Conservation (phyloP, 2,329 filamentous ascomycete species). For the Calonectria ilicicola region DNA sequence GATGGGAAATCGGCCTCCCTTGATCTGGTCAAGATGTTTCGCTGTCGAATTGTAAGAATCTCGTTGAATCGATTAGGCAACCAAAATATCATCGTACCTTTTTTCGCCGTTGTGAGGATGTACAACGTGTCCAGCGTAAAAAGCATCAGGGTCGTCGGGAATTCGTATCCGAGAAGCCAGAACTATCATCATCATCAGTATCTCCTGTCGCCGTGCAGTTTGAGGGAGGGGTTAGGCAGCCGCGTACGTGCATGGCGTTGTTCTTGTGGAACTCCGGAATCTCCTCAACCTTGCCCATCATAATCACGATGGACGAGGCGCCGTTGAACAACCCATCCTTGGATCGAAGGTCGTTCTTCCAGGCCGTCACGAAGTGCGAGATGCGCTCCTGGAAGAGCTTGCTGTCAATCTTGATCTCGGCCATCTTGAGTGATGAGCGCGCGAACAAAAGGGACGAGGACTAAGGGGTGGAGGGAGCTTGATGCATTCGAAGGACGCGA, state of each 20-base stretch:
- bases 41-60: slow-evolving; percentile 66
- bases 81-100: slow-evolving; percentile 70
- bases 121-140: slow-evolving; percentile 90
- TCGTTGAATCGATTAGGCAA: slow-evolving; percentile 15
- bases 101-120: slow-evolving; percentile 96
- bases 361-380: slow-evolving; percentile 86
- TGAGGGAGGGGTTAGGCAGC: not conserved
- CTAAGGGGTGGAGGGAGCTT: slow-evolving; percentile 38
- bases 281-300: slow-evolving; percentile 97
- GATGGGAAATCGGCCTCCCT: slow-evolving; percentile 90
- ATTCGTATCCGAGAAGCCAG: slow-evolving; percentile 98
- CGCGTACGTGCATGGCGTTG: slow-evolving; percentile 90
- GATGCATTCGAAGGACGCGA: slow-evolving; percentile 50
- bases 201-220: slow-evolving; percentile 5
- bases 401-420: slow-evolving; percentile 95
- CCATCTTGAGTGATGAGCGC: slow-evolving; percentile 63
- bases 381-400: slow-evolving; percentile 94
- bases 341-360: slow-evolving; percentile 95
- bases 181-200: slow-evolving; percentile 69
- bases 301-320: slow-evolving; percentile 85
- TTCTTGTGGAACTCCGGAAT: slow-evolving; percentile 91
- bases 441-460: slow-evolving; percentile 43
- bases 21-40: slow-evolving; percentile 91
- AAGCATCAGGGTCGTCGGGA: slow-evolving; percentile 94
- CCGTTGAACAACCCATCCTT: slow-evolving; percentile 88